A percentile compares a stretch with the other conserved stretches of the same genome.
phyloP scores from a whole-genome alignment of 352 stramenopile species.

The Globisporangium recalcitrans region DNA sequence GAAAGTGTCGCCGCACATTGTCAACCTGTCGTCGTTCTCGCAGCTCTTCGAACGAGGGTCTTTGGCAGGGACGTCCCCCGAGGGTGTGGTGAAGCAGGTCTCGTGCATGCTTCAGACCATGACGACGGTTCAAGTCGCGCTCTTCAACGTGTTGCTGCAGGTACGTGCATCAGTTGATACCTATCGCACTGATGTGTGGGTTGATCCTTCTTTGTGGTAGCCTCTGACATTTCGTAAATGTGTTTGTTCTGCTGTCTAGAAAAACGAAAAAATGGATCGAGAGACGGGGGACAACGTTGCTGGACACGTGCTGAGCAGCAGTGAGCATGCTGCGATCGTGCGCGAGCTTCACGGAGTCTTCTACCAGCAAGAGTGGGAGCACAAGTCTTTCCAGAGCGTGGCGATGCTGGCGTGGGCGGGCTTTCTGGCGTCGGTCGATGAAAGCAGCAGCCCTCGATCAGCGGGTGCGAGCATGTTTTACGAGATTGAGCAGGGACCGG shows the following conservation, averaged over 20 bases:
- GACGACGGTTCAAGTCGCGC: conserved; percentile 60
- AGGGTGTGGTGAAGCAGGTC: conserved; percentile 67
- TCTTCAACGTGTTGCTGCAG: conserved; percentile 54
- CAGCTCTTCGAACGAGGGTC: conserved; percentile 71
- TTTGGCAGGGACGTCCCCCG: conserved; percentile 50
- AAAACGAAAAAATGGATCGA: conserved; percentile 58
- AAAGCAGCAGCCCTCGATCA: conserved; percentile 22
- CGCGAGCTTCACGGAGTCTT: conserved; percentile 59
- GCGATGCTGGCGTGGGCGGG: conserved; percentile 69
- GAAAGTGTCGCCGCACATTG: conserved; percentile 77
- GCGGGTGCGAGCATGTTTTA: conserved; percentile 38
- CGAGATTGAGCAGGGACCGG: conserved; percentile 40
- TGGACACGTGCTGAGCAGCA: conserved; percentile 32
- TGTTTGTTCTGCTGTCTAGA: conserved; percentile 18
- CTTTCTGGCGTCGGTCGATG: conserved; percentile 35
- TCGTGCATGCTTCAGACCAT: conserved; percentile 74
- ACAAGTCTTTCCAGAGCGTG: conserved; percentile 66
- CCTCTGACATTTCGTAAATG: neutral
- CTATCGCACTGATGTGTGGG: neutral
- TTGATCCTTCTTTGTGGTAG: neutral
- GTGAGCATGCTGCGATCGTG: conserved; percentile 46
- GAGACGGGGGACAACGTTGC: conserved; percentile 44
- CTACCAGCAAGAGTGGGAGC: conserved; percentile 62
- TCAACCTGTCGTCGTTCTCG: conserved; percentile 70
- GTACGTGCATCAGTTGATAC: conserved; percentile 3